These are phyloP conservation scores for Aspergillus udagawae DNA, from an alignment of 2,329 filamentous ascomycete species.

Conservation along the genomic window DNA sequence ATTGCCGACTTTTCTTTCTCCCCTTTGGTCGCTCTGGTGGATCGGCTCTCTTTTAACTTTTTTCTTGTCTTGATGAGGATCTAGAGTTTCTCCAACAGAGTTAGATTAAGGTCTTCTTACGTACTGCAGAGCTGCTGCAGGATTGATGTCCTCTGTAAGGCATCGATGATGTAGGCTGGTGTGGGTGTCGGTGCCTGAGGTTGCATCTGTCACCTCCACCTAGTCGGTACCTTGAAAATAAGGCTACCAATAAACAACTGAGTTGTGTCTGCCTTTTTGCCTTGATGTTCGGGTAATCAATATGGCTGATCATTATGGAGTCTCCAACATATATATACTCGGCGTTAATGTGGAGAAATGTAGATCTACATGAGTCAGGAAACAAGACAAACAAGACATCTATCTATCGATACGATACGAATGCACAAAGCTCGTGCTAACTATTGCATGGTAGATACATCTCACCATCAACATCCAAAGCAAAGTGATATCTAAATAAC, in stretches of 20 bases:
- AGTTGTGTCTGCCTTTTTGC: neutral
- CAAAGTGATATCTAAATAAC: neutral
- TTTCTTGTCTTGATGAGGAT: neutral
- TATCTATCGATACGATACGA: neutral
- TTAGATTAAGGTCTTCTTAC: neutral
- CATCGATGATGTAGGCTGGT: neutral
- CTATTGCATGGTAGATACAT: neutral
- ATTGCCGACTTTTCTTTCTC: neutral
- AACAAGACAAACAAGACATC: too few species aligned
- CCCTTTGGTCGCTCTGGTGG: neutral
- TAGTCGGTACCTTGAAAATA: neutral
- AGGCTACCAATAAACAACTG: neutral
- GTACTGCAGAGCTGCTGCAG: neutral
- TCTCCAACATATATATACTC: neutral
- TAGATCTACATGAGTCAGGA: neutral
- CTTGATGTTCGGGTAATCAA: constrained; percentile 8
- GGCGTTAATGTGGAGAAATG: neutral
- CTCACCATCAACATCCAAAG: neutral
- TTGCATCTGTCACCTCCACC: neutral
- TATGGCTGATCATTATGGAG: constrained; percentile 5
- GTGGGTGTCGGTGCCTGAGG: neutral
- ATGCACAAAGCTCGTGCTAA: neutral
- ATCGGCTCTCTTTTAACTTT: neutral
- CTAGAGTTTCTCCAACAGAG: neutral
- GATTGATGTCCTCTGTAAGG: neutral